phyloP scores from a whole-genome alignment of 2,329 filamentous ascomycete species.

The Xylariaceae sp. region DNA sequence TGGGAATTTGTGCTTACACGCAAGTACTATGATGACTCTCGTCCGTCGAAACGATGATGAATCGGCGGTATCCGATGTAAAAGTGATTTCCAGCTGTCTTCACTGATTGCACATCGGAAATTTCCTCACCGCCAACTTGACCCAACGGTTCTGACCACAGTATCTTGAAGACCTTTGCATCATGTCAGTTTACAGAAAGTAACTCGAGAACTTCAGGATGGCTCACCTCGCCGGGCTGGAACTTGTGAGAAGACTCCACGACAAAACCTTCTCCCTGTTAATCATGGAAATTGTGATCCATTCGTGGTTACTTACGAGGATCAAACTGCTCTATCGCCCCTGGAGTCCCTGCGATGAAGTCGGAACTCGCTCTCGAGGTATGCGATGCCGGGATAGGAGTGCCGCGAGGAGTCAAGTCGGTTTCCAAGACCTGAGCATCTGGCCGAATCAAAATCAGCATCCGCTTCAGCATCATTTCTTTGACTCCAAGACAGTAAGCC shows the following conservation, averaged over 20 bases:
- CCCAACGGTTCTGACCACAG: conserved; percentile 52
- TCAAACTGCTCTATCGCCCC: conserved; percentile 22
- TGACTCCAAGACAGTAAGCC: background rate
- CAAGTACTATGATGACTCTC: conserved; percentile 53
- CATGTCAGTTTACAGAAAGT: background rate
- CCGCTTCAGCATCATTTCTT: background rate
- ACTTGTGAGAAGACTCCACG: conserved; percentile 25
- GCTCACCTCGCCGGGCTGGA: conserved; percentile 30
- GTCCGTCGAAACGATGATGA: conserved; percentile 50
- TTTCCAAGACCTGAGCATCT: too few relatives aligned
- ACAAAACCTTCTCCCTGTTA: conserved; percentile 25
- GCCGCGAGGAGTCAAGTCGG: conserved; percentile 18
- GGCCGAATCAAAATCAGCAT: too few relatives aligned
- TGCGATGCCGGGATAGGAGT: conserved; percentile 9
- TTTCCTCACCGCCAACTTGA: conserved; percentile 24
- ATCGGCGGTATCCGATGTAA: conserved; percentile 49
- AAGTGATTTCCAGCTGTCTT: conserved; percentile 37
- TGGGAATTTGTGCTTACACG: conserved; percentile 43
- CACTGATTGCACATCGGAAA: conserved; percentile 31
- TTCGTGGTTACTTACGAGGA: conserved; percentile 17
- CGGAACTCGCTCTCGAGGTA: conserved; percentile 13
- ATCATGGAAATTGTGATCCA: background rate
- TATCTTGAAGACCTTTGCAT: conserved; percentile 50
- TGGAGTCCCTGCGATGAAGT: conserved; percentile 24
- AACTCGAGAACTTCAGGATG: background rate